Percentiles rank a stretch among this genome's conserved stretches.
Evolutionary conservation across 2,329 filamentous ascomycete genomes (phyloP).

Genomic region (Cladosporium halotolerans): DNA sequence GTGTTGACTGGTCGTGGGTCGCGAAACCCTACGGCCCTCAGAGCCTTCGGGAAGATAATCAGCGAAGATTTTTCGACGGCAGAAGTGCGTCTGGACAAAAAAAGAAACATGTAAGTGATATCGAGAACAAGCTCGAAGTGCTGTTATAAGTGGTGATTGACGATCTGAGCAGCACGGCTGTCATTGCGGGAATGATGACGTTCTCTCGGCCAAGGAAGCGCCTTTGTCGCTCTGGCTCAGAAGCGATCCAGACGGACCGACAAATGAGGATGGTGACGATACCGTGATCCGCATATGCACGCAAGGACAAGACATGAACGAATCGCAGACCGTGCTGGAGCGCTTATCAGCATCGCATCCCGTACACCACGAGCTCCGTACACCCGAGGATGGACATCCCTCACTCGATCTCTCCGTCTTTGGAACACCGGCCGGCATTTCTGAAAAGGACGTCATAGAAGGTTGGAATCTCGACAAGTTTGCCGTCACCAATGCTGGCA

Average conservation of each 20-base stretch:
- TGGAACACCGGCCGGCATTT: background rate
- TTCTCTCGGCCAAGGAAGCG: background rate
- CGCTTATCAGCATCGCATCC: background rate
- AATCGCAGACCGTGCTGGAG: background rate
- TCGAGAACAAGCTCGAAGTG: background rate
- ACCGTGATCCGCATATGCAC: constrained; percentile 2
- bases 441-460: background rate
- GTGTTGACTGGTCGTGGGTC: background rate
- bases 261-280: background rate
- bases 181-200: background rate
- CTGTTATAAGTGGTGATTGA: background rate
- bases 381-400: background rate
- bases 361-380: background rate
- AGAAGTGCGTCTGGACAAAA: background rate
- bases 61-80: background rate
- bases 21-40: background rate
- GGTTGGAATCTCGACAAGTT: background rate
- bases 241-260: background rate
- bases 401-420: constrained; percentile 2
- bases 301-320: constrained; percentile 1
- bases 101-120: background rate
- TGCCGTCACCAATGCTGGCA: background rate
- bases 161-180: background rate
- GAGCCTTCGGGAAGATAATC: background rate
- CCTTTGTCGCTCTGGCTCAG: background rate